phyloP scores from a whole-genome alignment of 2,329 filamentous ascomycete genomes.

The Juglanconis sp. region DNA sequence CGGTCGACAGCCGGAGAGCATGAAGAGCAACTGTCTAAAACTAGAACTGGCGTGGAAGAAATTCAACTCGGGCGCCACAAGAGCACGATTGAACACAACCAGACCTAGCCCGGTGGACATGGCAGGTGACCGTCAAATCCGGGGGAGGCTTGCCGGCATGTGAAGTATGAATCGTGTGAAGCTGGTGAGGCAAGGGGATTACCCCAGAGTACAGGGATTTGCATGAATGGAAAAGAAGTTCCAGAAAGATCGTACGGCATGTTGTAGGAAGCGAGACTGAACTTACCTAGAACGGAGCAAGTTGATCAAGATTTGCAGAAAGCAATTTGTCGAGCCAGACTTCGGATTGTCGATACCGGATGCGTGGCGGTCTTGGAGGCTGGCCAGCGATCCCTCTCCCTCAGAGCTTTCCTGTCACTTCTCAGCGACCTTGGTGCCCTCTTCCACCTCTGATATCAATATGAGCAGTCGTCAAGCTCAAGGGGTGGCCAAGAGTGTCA shows the following conservation, averaged over 20 bases:
- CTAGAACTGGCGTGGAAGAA: constrained; percentile 2
- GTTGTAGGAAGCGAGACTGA: constrained; percentile 6
- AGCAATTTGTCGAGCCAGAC: constrained; percentile 7
- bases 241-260: not conserved
- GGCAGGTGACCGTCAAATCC: not conserved
- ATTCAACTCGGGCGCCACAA: not conserved
- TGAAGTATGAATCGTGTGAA: not conserved
- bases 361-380: constrained; percentile 2
- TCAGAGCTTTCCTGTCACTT: not conserved
- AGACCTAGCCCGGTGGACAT: not conserved
- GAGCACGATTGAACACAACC: not conserved
- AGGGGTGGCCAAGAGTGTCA: not conserved
- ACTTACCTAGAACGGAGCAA: constrained; percentile 3
- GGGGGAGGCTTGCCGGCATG: constrained; percentile 9
- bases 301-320: not conserved
- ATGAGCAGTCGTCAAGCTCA: not conserved
- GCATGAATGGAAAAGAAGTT: not conserved
- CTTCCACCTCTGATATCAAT: not conserved
- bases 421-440: not conserved
- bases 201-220: constrained; percentile 8
- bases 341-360: not conserved
- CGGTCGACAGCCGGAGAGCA: not conserved
- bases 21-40: constrained; percentile 7
- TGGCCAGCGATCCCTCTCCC: not conserved
- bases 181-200: not conserved